Percentiles rank a stretch among this genome's conserved stretches.
phyloP scores from a whole-genome alignment of 306 rosid species.

The Cajanus cajan region DNA sequence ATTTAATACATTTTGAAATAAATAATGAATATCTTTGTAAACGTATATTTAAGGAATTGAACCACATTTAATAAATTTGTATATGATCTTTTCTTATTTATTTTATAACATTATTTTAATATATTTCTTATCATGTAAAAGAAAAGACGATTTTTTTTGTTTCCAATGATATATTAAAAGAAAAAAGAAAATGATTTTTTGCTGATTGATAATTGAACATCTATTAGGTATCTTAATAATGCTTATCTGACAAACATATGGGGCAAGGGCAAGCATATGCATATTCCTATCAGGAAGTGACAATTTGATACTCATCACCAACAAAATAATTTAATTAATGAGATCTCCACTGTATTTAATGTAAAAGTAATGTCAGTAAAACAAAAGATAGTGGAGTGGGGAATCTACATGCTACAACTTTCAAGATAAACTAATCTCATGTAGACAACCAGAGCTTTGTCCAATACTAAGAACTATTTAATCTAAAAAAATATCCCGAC shows the following conservation, averaged over 20 bases:
- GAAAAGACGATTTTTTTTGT: no score
- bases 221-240: background rate
- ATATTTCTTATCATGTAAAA: no score
- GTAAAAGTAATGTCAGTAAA: background rate
- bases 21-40: no score
- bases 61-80: no score
- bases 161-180: no score
- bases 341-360: background rate
- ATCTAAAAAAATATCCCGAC: background rate
- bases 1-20: no score
- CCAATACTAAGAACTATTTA: background rate
- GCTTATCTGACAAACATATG: conserved; percentile 29
- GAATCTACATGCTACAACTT: conserved; percentile 17
- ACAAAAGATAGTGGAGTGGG: conserved; percentile 7
- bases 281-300: background rate
- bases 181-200: background rate
- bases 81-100: no score
- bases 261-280: conserved; percentile 5
- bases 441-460: background rate
- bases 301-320: background rate
- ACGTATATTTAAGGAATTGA: no score
- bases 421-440: background rate
- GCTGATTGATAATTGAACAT: conserved; percentile 12
- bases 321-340: conserved; percentile 5
- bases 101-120: no score